Percentiles rank a stretch among this genome's conserved stretches.
Evolutionary conservation across 1,139 yeast genomes (phyloP).

Genomic region (Debaryomyces sp.): DNA sequence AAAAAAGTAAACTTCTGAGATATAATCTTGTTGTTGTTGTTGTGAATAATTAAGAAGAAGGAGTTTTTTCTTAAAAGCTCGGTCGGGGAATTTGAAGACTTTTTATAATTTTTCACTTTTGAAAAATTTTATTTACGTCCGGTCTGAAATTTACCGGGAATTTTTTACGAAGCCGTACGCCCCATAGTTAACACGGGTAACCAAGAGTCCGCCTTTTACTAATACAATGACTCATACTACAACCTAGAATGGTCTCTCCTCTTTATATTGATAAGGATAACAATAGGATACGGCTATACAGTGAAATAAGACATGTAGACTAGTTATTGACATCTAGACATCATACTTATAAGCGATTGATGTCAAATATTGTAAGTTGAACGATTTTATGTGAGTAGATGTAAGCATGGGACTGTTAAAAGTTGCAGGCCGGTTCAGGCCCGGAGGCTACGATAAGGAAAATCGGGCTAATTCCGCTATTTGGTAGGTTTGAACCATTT

Average conservation of each 20-base stretch:
- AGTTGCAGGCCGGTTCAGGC: not conserved
- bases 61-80: slow-evolving; percentile 10
- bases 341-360: not conserved
- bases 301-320: not conserved
- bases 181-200: slow-evolving; percentile 1
- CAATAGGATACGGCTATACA: not conserved
- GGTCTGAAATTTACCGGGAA: not conserved
- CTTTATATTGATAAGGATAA: not conserved
- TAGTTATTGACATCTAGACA: not conserved
- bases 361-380: not conserved
- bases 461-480: not conserved
- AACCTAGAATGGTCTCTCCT: not conserved
- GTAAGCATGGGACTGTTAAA: not conserved
- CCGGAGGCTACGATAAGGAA: not conserved
- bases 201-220: not conserved
- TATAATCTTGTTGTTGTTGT: slow-evolving; percentile 20
- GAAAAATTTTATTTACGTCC: not conserved
- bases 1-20: slow-evolving; percentile 12
- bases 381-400: not conserved
- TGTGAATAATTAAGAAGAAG: slow-evolving; percentile 10
- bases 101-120: slow-evolving; percentile 4
- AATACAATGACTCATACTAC: slow-evolving; percentile 4
- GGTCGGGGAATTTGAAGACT: not conserved
- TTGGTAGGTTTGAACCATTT: slow-evolving; percentile 21
- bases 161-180: not conserved